Conservation (phyloP, 176 grass and related monocot genomes). For the Neostapfia colusana region DNA sequence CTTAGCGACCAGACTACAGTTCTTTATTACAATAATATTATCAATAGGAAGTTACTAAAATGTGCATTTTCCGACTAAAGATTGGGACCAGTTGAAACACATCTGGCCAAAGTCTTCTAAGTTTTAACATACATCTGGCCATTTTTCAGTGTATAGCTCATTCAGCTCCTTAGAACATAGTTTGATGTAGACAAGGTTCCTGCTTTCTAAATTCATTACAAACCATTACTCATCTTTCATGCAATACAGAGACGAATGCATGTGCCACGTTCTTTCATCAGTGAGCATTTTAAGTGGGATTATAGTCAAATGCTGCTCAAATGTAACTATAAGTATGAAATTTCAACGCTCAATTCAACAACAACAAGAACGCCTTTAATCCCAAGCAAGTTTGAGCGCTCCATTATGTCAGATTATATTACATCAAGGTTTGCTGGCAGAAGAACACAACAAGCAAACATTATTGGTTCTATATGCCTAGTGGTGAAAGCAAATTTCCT, state of each 20-base stretch:
- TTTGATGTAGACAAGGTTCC: neutral
- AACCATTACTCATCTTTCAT: neutral
- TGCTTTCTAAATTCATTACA: slow-evolving; percentile 8
- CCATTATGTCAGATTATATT: neutral
- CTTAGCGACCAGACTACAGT: slow-evolving; percentile 11
- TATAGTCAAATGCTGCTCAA: neutral
- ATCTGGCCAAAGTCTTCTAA: neutral
- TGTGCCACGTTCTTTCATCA: slow-evolving; percentile 8
- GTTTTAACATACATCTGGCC: neutral
- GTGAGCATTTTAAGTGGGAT: slow-evolving; percentile 12
- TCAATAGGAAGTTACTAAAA: neutral
- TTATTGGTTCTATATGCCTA: neutral
- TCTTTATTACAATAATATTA: neutral
- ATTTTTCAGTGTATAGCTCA: no score
- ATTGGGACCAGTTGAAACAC: neutral
- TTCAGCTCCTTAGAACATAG: neutral
- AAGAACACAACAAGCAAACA: slow-evolving; percentile 13
- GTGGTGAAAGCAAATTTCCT: neutral
- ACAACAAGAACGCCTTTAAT: no score
- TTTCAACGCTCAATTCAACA: neutral
- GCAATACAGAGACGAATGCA: slow-evolving; percentile 14
- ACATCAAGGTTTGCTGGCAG: slow-evolving; percentile 5
- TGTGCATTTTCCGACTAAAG: neutral
- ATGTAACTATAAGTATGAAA: slow-evolving; percentile 16
- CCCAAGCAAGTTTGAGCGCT: no score